Evolutionary conservation across 768 basidiomycete genomes (phyloP), one percentile per base, ranked within the genome.

Genomic region (Gautieria morchelliformis): DNA sequence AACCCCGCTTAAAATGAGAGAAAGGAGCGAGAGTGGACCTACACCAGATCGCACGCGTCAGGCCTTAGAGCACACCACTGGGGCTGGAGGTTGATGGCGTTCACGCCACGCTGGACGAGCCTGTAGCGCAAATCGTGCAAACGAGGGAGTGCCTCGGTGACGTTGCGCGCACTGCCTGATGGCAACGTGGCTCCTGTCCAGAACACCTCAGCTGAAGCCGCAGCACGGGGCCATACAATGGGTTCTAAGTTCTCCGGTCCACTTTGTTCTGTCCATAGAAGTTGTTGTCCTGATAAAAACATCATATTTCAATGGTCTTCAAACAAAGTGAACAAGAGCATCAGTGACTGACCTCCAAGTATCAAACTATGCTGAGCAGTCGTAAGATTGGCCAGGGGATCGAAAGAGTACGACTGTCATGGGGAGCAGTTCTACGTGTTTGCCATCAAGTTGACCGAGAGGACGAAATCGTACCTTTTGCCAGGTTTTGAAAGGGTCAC

Each of bases 401-500:
- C 77, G 69, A 89, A 91, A 3, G 82, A 80, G 69, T 84, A 87
- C 1, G 84, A 70, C 68, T 72, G 74, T 70, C 48, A 27, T 27
- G 27, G 24, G 50, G 1, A 39, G 33, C 58, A 3, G 65, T 67
- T 48, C 64, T 58, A 53, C 62, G 10, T 47, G 33, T 30, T 39
- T 37, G 7, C 35, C 30, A 7, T 30, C 63, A 32, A 20, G 7
- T 27, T 32, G 17, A 20, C 19, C 11, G 35, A 22, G 10, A 4
- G 58, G 54, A 45, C 27, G 53, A 61, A 59, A 37, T 58, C 63
- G 58, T 55, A 85, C 84, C 70, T 81, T 78, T 64, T 85, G 81
- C 88, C 88, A 91, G 6, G 82, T 82, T 68, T 88, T 88, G 80
- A 84, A 88, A 0, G 85, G 84, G 63, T 84, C 84, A 64, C 84